Conservation (phyloP, 164 flowering plant genomes). For the Magnolia changhungtana region DNA sequence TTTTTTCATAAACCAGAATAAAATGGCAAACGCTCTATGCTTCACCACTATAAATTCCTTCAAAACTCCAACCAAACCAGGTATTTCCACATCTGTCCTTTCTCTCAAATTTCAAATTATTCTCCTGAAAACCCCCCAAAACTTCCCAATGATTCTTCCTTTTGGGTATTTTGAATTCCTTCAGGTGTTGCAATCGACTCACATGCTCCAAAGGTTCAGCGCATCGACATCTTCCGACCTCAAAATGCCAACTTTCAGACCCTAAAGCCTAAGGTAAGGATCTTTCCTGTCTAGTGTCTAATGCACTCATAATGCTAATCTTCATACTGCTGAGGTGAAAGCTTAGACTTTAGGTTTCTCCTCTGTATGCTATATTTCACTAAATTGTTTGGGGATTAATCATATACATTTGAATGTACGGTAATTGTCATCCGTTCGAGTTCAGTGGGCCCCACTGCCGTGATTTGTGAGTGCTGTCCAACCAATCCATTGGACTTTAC, state of each 20-base stretch:
- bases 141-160: not conserved
- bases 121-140: not conserved
- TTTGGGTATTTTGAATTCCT: not conserved
- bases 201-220: conserved; percentile 25
- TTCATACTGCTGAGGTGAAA: not conserved
- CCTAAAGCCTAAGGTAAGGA: conserved; percentile 41
- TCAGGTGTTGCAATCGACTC: conserved; percentile 35
- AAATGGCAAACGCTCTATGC: conserved; percentile 49
- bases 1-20: not conserved
- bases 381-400: not conserved
- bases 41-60: conserved; percentile 34
- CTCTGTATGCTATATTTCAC: not conserved
- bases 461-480: not conserved
- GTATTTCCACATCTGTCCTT: conserved; percentile 25
- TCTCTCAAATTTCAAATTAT: not conserved
- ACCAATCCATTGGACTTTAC: not conserved
- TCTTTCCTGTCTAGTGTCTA: not conserved
- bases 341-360: not conserved
- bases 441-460: not conserved
- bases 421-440: not conserved
- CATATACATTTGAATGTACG: not conserved
- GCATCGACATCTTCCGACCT: conserved; percentile 17
- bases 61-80: conserved; percentile 35
- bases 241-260: conserved; percentile 29
- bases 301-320: not conserved